These are phyloP conservation scores for Skeletonema potamos DNA, from an alignment of 108 stramenopile genomes.

Conservation along the genomic window DNA sequence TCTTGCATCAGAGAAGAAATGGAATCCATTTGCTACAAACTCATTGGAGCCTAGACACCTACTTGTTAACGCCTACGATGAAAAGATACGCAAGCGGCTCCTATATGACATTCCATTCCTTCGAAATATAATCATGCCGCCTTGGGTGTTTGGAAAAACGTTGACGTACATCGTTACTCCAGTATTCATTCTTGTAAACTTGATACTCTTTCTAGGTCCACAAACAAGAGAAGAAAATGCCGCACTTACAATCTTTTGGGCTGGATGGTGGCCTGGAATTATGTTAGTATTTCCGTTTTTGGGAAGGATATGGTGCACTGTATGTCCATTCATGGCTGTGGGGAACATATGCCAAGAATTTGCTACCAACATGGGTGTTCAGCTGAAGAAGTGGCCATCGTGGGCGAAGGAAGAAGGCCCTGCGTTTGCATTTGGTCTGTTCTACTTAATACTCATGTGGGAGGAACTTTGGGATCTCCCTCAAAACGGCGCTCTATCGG, in stretches of 20 bases:
- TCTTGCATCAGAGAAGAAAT: slow-evolving; percentile 15
- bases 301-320: slow-evolving; percentile 41
- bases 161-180: slow-evolving; percentile 27
- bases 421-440: slow-evolving; percentile 40
- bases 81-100: slow-evolving; percentile 33
- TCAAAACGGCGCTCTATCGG: slow-evolving; percentile 18
- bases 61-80: slow-evolving; percentile 28
- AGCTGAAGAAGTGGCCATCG: slow-evolving; percentile 42
- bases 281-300: slow-evolving; percentile 42
- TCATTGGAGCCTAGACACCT: slow-evolving; percentile 26
- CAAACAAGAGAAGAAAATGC: slow-evolving; percentile 40
- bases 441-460: slow-evolving; percentile 42
- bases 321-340: slow-evolving; percentile 49
- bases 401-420: slow-evolving; percentile 33
- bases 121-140: slow-evolving; percentile 30
- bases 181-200: slow-evolving; percentile 11
- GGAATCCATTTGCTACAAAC: slow-evolving; percentile 1
- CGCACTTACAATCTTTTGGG: slow-evolving; percentile 44
- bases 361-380: slow-evolving; percentile 18
- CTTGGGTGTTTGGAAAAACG: slow-evolving; percentile 38
- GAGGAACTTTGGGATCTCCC: slow-evolving; percentile 46
- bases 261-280: slow-evolving; percentile 51
- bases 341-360: slow-evolving; percentile 34
- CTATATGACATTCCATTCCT: slow-evolving; percentile 31
- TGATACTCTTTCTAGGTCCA: slow-evolving; percentile 31